Conservation (phyloP, 208 protist species). For the Crithidia acanthocephali region DNA sequence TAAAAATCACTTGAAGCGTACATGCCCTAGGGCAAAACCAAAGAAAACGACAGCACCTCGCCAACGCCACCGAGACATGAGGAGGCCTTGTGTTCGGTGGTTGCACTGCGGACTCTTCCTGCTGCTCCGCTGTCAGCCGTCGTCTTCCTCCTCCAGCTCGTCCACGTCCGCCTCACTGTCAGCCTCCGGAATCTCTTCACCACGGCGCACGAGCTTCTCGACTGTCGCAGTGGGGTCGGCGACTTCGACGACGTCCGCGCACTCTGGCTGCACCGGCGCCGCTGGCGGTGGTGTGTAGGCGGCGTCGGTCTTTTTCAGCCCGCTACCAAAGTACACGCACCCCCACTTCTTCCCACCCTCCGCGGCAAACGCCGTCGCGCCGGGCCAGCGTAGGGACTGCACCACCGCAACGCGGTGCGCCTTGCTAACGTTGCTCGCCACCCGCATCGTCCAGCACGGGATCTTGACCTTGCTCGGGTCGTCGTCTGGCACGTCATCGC, state of each 20-base stretch:
- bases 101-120: background rate
- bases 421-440: conserved; percentile 84
- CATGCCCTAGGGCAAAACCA: too few species aligned
- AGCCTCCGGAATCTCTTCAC: conserved; percentile 83
- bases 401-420: conserved; percentile 87
- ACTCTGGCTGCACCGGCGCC: conserved; percentile 81
- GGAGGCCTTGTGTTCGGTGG: background rate
- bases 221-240: conserved; percentile 85
- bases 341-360: conserved; percentile 81
- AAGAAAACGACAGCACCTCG: too few species aligned
- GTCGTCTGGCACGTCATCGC: conserved; percentile 87
- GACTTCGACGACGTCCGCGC: conserved; percentile 81
- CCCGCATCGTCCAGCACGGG: conserved; percentile 75
- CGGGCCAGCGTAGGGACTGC: conserved; percentile 89
- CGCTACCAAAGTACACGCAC: conserved; percentile 91
- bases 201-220: conserved; percentile 92
- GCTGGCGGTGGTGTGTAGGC: conserved; percentile 85
- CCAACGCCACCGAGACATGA: background rate
- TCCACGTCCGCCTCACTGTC: conserved; percentile 90
- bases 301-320: conserved; percentile 88
- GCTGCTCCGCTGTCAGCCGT: conserved; percentile 38
- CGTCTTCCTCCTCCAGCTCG: conserved; percentile 74
- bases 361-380: conserved; percentile 81
- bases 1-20: background rate
- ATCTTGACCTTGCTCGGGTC: conserved; percentile 89